Conservation (phyloP, 2,329 filamentous ascomycete species). For the Aschersonia sp. region DNA sequence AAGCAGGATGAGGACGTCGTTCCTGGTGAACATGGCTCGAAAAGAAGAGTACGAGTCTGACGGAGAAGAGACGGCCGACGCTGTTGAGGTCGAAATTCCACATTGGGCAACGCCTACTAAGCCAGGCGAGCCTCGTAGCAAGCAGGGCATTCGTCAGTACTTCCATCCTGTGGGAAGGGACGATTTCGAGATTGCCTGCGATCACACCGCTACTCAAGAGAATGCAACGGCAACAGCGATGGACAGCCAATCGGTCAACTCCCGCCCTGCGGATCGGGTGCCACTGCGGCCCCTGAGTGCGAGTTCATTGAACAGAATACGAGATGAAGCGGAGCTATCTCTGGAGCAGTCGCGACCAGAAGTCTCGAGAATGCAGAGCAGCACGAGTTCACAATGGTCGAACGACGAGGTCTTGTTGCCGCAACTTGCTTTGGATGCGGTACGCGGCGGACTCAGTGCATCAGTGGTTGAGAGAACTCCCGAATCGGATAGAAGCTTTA, state of each 20-base stretch:
- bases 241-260: background rate
- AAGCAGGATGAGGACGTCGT: slow-evolving; percentile 13
- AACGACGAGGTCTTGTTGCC: background rate
- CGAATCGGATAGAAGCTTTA: background rate
- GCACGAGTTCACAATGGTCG: background rate
- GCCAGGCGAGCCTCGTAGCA: background rate
- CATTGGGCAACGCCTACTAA: slow-evolving; percentile 2
- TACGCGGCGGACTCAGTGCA: background rate
- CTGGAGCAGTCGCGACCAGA: background rate
- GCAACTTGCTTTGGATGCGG: background rate
- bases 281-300: slow-evolving; percentile 7
- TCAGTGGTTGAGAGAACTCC: background rate
- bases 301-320: slow-evolving; percentile 8
- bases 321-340: slow-evolving; percentile 4
- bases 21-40: slow-evolving; percentile 17
- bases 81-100: slow-evolving; percentile 13
- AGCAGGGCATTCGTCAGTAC: slow-evolving; percentile 16
- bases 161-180: slow-evolving; percentile 10
- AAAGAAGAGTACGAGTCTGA: slow-evolving; percentile 17
- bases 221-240: background rate
- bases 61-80: slow-evolving; percentile 7
- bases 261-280: background rate
- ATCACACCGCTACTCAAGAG: slow-evolving; percentile 16
- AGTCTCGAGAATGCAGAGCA: background rate
- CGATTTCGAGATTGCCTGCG: slow-evolving; percentile 18